A percentile compares a stretch with the other conserved stretches of the same genome.
Evolutionary conservation across 2,329 filamentous ascomycete genomes (phyloP).

Genomic region (Nemania bipapillata): DNA sequence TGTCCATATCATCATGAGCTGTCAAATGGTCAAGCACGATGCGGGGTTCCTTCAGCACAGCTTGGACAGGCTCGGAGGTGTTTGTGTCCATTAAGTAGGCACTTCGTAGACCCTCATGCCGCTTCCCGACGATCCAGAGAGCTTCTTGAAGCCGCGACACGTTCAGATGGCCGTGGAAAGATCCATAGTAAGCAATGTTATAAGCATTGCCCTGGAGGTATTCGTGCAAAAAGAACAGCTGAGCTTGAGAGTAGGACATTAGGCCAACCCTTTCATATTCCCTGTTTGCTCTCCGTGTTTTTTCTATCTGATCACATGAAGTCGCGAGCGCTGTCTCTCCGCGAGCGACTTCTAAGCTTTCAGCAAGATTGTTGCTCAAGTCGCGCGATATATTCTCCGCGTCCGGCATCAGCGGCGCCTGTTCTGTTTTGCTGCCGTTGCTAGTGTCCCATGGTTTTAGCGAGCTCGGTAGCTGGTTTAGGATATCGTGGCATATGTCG

Average conservation of each 20-base stretch:
- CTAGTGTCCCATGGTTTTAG: too few relatives aligned
- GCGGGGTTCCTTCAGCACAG: neutral
- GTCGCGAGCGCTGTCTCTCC: too few relatives aligned
- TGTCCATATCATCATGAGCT: neutral
- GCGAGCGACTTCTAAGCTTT: too few relatives aligned
- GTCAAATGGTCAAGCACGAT: neutral
- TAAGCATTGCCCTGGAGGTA: slow-evolving; percentile 12
- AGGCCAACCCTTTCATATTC: slow-evolving; percentile 12
- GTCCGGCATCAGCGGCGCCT: too few relatives aligned
- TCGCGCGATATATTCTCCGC: too few relatives aligned
- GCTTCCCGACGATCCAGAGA: neutral
- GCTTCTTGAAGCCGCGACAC: neutral
- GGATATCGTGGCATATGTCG: neutral
- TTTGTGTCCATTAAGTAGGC: slow-evolving; percentile 1
- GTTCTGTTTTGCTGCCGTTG: too few relatives aligned
- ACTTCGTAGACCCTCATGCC: slow-evolving; percentile 21
- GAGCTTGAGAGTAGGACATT: slow-evolving; percentile 26
- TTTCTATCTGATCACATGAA: too few relatives aligned
- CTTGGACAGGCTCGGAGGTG: neutral
- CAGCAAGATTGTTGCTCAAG: too few relatives aligned
- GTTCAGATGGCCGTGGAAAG: neutral
- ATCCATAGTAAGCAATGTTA: slow-evolving; percentile 7
- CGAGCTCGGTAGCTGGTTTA: neutral
- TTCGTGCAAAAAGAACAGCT: slow-evolving; percentile 22
- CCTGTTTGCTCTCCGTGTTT: neutral